Base-by-base conservation (phyloP, 2,329 filamentous ascomycete species). In the Neopestalotiopsis sp. region DNA sequence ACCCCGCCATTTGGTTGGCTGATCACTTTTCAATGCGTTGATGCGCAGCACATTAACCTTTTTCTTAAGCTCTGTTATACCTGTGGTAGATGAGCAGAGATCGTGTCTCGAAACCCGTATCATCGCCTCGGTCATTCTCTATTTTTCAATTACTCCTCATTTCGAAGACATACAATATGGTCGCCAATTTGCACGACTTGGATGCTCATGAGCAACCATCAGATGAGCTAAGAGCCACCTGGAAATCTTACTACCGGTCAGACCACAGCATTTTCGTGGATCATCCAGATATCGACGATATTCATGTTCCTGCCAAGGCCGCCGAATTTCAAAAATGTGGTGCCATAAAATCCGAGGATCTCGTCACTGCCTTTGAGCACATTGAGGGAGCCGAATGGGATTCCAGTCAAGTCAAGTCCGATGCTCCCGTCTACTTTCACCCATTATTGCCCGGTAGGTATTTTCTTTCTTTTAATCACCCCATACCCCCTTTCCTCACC, bases 181-280 rank as follows among this genome's bases (percentile, higher is more conserved):
- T 80, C 1, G 75, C 81, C 40, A 80, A 83, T 68, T 81, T 85
- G 38, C 80, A 78, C 32, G 83, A 85, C 24, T 83, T 95, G 2
- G 92, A 97, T 80, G 91, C 94, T 34, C 89, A 95, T 78, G 90
- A 94, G 79, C 90, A 91, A 74, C 93, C 94, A 1, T 93, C 94
- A 3, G 88, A 90, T 13, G 80, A 84, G 64, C 84, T 98, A 72
- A 90, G 91, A 70, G 82, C 86, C 60, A 82, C 90, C 67, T 98
- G 94, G 88, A 97, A 97, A 79, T 82, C 82, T 57, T 94, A 91
- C 74, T 89, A 91, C 30, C 91, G 88, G 71, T 84, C 89, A 49
- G 86, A 90, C 0, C 79, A 85, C 3, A 74, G 80, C 7, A 83
- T 84, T 1, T 79, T 92, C n/a, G 74, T 84, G 6, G 73, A 81